Conservation (phyloP, 495 filamentous ascomycete genomes). For the Filosporella fistucella region DNA sequence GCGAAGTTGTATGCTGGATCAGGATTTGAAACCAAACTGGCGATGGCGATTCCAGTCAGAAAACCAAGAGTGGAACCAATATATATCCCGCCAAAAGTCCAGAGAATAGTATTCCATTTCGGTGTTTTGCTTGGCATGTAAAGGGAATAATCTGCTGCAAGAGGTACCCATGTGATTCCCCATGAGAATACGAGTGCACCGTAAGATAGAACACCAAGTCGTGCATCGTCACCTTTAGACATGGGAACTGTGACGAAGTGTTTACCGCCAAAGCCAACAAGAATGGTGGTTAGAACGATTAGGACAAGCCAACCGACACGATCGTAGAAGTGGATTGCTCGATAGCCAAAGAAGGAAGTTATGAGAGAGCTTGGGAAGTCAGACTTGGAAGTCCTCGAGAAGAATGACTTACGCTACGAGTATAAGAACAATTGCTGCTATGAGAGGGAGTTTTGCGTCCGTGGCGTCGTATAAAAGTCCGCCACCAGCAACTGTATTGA, state of each 20-base stretch:
- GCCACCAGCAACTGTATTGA: slow-evolving; percentile 38
- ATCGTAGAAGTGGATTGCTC: slow-evolving; percentile 52
- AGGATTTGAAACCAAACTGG: slow-evolving; percentile 38
- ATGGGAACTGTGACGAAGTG: slow-evolving; percentile 32
- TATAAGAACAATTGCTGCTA: slow-evolving; percentile 4
- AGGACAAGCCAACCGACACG: slow-evolving; percentile 53
- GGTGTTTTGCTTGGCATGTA: slow-evolving; percentile 48
- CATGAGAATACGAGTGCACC: slow-evolving; percentile 51
- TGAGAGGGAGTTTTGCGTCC: slow-evolving; percentile 15
- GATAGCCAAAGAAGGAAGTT: slow-evolving; percentile 53
- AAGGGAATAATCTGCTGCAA: slow-evolving; percentile 55
- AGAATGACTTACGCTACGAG: slow-evolving; percentile 32
- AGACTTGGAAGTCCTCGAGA: too few relatives aligned
- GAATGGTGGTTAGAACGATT: slow-evolving; percentile 45
- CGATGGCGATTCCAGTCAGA: slow-evolving; percentile 44
- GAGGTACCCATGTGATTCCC: slow-evolving; percentile 49
- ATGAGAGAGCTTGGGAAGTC: slow-evolving; percentile 45
- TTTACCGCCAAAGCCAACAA: slow-evolving; percentile 39
- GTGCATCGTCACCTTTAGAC: slow-evolving; percentile 6
- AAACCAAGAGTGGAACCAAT: slow-evolving; percentile 51
- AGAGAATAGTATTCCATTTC: slow-evolving; percentile 44
- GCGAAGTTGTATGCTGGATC: slow-evolving; percentile 28
- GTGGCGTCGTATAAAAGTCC: slow-evolving; percentile 43
- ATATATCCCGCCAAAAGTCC: slow-evolving; percentile 37
- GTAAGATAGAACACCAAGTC: slow-evolving; percentile 45